phyloP scores from a whole-genome alignment of 768 basidiomycete species.

The Boletus pseudopeckii region DNA sequence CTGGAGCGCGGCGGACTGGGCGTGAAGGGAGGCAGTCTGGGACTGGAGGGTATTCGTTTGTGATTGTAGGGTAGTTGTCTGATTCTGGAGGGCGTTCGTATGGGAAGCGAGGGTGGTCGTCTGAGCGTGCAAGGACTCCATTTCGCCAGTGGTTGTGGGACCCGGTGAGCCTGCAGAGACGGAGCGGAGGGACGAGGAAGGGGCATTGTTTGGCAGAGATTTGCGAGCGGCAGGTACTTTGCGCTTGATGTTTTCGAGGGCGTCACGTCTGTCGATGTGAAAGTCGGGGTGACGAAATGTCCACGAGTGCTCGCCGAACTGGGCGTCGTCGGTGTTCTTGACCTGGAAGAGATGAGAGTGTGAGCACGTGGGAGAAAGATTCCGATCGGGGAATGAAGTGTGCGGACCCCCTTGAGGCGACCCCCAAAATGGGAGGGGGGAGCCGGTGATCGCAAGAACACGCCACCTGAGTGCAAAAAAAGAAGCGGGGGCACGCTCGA shows the following conservation, averaged over 20 bases:
- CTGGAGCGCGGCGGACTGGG: conserved; percentile 33
- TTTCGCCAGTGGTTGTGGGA: conserved; percentile 20
- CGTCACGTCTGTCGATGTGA: conserved; percentile 48
- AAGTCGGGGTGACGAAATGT: conserved; percentile 54
- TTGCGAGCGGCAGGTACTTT: conserved; percentile 45
- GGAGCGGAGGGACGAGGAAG: conserved; percentile 28
- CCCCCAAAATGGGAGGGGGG: conserved; percentile 5
- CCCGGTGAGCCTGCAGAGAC: conserved; percentile 27
- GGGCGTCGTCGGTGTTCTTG: conserved; percentile 81
- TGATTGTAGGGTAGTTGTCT: conserved; percentile 28
- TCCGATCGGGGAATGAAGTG: not conserved
- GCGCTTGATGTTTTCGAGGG: conserved; percentile 65
- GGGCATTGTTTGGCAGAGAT: conserved; percentile 21
- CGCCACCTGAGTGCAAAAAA: conserved; percentile 4
- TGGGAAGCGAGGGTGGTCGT: conserved; percentile 31
- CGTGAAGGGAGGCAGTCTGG: conserved; percentile 33
- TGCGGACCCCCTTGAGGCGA: conserved; percentile 11
- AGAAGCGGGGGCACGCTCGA: conserved; percentile 14
- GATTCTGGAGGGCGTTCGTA: conserved; percentile 27
- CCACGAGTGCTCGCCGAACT: conserved; percentile 60
- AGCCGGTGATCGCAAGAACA: conserved; percentile 9
- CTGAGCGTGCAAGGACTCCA: conserved; percentile 28
- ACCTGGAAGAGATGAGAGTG: conserved; percentile 37
- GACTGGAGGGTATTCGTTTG: conserved; percentile 27
- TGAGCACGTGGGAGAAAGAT: not conserved